These are phyloP conservation scores for Colletotrichum tropicicola DNA, from an alignment of 2,329 filamentous ascomycete species.

Conservation along the genomic window DNA sequence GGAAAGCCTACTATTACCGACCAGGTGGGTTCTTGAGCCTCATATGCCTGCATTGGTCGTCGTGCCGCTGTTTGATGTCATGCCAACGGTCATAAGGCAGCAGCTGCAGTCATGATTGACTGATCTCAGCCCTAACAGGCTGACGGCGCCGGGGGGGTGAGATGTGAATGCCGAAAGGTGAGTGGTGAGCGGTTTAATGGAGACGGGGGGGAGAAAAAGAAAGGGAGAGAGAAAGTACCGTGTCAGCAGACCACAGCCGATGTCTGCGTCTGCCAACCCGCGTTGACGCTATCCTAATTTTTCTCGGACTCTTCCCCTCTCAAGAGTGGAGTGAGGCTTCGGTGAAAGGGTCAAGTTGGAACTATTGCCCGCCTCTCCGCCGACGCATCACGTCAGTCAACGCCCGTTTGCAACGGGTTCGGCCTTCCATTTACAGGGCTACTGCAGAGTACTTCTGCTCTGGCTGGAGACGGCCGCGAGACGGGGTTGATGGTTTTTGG, in stretches of 20 bases:
- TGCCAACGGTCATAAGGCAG: constrained; percentile 4
- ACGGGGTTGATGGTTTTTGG: constrained; percentile 1
- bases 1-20: too few relatives aligned
- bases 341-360: neutral
- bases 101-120: constrained; percentile 22
- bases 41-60: neutral
- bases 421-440: neutral
- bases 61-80: constrained; percentile 6
- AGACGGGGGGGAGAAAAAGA: neutral
- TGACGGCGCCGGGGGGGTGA: neutral
- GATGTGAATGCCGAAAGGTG: neutral
- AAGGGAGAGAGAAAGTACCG: neutral
- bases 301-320: neutral
- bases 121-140: constrained; percentile 21
- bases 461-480: neutral
- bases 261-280: too few relatives aligned
- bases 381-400: constrained; percentile 18
- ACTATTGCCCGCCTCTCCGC: neutral
- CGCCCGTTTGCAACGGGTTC: neutral
- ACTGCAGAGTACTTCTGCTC: constrained; percentile 12
- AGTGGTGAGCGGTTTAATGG: neutral
- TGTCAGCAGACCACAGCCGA: neutral
- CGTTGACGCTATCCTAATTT: neutral
- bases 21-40: too few relatives aligned
- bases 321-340: constrained; percentile 10